Percentiles rank a stretch among this genome's conserved stretches.
Evolutionary conservation across 2,329 filamentous ascomycete species (phyloP).

Genomic region (Ophiocordyceps sinensis): DNA sequence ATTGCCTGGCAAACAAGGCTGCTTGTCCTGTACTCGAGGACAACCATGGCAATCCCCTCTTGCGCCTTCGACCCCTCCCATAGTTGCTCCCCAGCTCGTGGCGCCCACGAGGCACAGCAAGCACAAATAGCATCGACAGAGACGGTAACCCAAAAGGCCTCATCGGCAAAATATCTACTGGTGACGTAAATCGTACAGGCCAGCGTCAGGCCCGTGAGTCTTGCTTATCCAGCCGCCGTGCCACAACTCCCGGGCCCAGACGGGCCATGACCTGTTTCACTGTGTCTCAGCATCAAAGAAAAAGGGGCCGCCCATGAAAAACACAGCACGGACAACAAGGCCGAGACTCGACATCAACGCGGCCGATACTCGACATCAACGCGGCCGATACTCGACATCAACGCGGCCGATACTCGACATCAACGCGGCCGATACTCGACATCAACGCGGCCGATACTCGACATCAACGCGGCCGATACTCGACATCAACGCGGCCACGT

Average conservation of each 20-base stretch:
- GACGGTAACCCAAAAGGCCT: neutral
- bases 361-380: no score
- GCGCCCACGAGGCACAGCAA: neutral
- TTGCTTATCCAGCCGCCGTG: constrained; percentile 1
- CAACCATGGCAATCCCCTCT: no score
- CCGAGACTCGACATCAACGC: neutral
- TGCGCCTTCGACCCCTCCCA: no score
- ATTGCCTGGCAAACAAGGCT: no score
- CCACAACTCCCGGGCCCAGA: neutral
- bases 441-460: neutral
- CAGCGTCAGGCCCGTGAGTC: neutral
- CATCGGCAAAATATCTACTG: neutral
- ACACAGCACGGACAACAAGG: neutral
- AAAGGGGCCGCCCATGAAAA: neutral
- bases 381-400: neutral
- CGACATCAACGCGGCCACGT: neutral
- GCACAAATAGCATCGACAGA: neutral
- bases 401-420: no score
- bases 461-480: neutral
- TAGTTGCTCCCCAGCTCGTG: no score
- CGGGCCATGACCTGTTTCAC: neutral
- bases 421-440: neutral
- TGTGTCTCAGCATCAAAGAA: neutral
- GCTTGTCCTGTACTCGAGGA: no score
- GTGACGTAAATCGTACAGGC: constrained; percentile 2